phyloP scores from a whole-genome alignment of 345 rosid species.

The Schrenkiella parvula region DNA sequence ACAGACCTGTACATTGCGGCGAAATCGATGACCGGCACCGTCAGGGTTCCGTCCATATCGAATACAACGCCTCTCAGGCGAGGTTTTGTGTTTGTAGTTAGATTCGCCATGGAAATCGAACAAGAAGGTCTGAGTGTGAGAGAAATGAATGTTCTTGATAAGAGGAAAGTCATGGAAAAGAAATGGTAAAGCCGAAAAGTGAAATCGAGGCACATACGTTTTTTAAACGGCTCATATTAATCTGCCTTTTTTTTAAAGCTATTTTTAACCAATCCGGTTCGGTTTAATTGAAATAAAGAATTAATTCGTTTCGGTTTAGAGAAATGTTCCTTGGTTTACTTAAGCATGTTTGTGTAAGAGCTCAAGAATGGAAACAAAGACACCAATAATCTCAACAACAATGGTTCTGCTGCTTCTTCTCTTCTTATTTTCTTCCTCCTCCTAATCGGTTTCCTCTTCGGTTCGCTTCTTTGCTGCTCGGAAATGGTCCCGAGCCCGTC shows the following conservation, averaged over 20 bases:
- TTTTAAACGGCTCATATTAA: constrained; percentile 9
- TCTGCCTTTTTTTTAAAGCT: background rate
- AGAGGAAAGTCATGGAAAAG: constrained; percentile 25
- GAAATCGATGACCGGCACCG: constrained; percentile 90
- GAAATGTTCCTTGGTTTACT: background rate
- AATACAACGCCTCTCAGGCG: constrained; percentile 65
- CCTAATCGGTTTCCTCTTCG: background rate
- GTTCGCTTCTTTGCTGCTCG: background rate
- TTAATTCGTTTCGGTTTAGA: background rate
- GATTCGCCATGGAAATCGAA: constrained; percentile 25
- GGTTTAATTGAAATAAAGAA: background rate
- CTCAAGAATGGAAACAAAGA: constrained; percentile 36
- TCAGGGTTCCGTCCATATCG: constrained; percentile 90
- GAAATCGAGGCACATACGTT: background rate
- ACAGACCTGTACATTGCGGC: constrained; percentile 81
- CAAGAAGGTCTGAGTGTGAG: constrained; percentile 23
- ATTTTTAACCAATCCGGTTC: constrained; percentile 19
- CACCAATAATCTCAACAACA: constrained; percentile 34
- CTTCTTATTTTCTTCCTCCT: constrained; percentile 24
- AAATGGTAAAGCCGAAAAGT: background rate
- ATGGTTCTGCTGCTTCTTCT: constrained; percentile 24
- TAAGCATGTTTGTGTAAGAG: constrained; percentile 28
- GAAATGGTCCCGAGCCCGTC: background rate
- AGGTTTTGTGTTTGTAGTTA: constrained; percentile 29
- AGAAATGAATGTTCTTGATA: constrained; percentile 25